Evolutionary conservation across 305 asterid species (phyloP), one percentile per base, ranked within the genome.

Genomic region (Fraxinus platypoda): DNA sequence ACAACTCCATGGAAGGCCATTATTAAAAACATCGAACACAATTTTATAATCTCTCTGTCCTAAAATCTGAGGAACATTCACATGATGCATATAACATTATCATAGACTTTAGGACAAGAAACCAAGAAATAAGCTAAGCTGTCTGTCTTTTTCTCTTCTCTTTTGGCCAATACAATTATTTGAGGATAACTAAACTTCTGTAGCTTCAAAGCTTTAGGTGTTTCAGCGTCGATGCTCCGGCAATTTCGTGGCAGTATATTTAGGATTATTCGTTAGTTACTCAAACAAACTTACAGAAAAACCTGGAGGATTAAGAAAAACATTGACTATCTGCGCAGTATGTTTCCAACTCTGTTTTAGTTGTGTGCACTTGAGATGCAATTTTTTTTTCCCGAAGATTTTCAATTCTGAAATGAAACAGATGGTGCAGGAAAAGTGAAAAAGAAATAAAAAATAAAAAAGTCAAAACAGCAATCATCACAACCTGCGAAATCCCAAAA

Each of bases 31-130:
- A 82, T 77, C 75, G 74, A 84, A 31, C 68, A 77, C 80, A 80
- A 34, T 54, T 17, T 59, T 33, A 78, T 75, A 74, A 80, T 70
- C 49, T 62, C 26, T 23, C 77, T 59, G 84, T 83, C 82, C 84
- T 81, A 76, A 59, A 78, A 49, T 85, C 66, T 75, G 83, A 87
- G 85, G 83, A 84, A 86, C 85, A 83, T 82, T 87, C 90, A 87
- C 89, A 35, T 6, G 38, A 90, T 87, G 92, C 88, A 85, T 46
- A 75, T 76, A 7, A 80, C 43, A 72, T 34, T 71, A 54, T 75
- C 46, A 52, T 23, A 37, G 49, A 71, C 81, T 72, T 85, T 72
- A 71, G 17, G 86, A 41, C 21, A 30, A 59, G 74, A 68, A 84
- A 71, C 79, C 80, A 54, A 33, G 41, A 54, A 30, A n/a, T 82